Evolutionary conservation across 2,329 filamentous ascomycete genomes (phyloP), one percentile per base, ranked within the genome.

Genomic region (Colletotrichum caudatum): DNA sequence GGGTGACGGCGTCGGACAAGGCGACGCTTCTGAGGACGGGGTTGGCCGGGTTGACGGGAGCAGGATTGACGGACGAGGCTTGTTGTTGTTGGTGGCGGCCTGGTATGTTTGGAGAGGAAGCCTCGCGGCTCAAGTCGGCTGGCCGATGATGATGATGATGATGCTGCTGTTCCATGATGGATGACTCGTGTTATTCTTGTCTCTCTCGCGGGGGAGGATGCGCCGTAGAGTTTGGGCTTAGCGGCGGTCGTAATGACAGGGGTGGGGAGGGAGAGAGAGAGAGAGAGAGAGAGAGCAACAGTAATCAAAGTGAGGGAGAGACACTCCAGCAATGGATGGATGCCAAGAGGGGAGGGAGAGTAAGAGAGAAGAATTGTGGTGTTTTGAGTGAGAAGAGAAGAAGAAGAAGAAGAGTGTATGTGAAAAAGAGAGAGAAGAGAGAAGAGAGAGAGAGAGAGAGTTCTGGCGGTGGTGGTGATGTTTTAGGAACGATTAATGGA

Each of bases 1-100:
- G 76, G 60, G 77, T 78, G 63, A 79, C 76, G 65, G 78, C 78
- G 68, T 78, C 76, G 59, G 66, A 64, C 46, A 71, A 65, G 60
- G 73, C 66, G 61, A 71, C 54, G 69, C 69, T 71, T 26, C 60
- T 71, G 58, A 61, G 73, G 14, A 69, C 69, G 59, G 64, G 71
- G 65, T 63, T 76, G 70, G 67, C 71, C 59, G 72, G 64, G 62
- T 60, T 66, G 66, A 69, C 53, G 23, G 71, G 63, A 16, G 54
- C 41, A 56, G 54, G 71, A 61, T 73, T 62, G 39, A 71, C 54
- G 44, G 29, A 35, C 16, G 53, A 23, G 4, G 44, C 20, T 12
- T 63, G 51, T 41, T 41, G 18, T 58, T 16, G 50, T 51, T n/a
- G 14, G 37, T 64, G 23, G 61, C 48, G 44, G 26, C 2, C 5